Base-by-base conservation (phyloP, 441 rosid genomes). In the Adansonia gregorii region DNA sequence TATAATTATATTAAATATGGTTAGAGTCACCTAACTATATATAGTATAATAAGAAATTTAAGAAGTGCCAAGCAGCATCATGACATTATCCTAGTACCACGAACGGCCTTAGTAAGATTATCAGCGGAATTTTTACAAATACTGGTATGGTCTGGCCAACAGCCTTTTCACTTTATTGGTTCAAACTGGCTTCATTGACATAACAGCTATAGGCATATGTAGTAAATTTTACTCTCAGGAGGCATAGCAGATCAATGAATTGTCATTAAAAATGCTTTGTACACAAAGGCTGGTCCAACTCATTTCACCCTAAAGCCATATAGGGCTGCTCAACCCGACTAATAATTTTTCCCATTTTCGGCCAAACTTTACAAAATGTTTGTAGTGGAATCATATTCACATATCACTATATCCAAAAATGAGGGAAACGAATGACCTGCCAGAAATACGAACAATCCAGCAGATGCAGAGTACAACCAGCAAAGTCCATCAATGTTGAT, bases 401-500 rank as follows among this genome's bases (percentile, higher is more conserved):
- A 73, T 35, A 35, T 39, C 52, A 35, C 49, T 41, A 11, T 11
- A 39, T 54, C 65, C 39, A 27, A 71, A 68, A 31, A 27, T 20
- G 17, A 35, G 55, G 45, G 45, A 51, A 51, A 69, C 8, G 35
- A 70, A 70, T n/a, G 60, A 24, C 74, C 6, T 0, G n/a, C 15
- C 8, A 52, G 52, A 70, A 27, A n/a, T 15, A 24, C 0, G 43
- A 27, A 61, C 27, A 3, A 35, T 60, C n/a, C 65, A 10, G 65
- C 35, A 22, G 41, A 43, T 5, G 7, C 31, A 45, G 45, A 48
- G 54, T 6, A 22, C 35, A 20, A 20, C 17, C 67, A 35, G 24
- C 41, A 67, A 6, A 3, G 60, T 63, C 41, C 66, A 48, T 84
- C 72, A 85, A 14, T 69, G 82, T 54, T 78, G 68, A 22, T 77